A percentile compares a stretch with the other conserved stretches of the same genome.
phyloP scores from a whole-genome alignment of 148 eudicot species.

The Vaccinium corymbosum region DNA sequence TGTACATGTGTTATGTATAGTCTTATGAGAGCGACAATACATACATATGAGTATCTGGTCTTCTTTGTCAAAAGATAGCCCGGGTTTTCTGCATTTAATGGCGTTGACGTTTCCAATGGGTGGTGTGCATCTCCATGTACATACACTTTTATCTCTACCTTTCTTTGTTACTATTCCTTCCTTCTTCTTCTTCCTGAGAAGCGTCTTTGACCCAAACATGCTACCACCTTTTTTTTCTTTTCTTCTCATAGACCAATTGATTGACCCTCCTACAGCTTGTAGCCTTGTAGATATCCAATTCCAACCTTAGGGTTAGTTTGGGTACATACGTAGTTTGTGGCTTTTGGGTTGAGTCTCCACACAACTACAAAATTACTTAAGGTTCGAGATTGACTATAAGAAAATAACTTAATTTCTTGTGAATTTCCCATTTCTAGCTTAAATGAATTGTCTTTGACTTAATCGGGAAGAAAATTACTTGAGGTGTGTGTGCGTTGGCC shows the following conservation, averaged over 20 bases:
- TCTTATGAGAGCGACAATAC: not conserved
- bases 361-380: no score
- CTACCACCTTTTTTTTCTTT: not conserved
- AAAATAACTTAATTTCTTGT: no score
- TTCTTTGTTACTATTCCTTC: not conserved
- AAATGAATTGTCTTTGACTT: no score
- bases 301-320: not conserved
- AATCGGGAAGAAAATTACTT: no score
- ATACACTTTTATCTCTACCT: not conserved
- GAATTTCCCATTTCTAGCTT: no score
- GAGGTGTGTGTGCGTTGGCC: no score
- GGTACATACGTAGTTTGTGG: not conserved
- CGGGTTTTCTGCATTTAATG: conserved; percentile 5
- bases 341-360: not conserved
- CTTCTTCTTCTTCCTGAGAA: conserved; percentile 8
- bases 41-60: not conserved
- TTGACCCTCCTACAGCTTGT: conserved; percentile 18
- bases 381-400: no score
- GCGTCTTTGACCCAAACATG: conserved; percentile 43
- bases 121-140: not conserved
- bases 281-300: conserved; percentile 14
- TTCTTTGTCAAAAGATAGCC: not conserved
- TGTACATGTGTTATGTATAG: not conserved
- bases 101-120: not conserved
- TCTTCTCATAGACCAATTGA: not conserved